These are phyloP conservation scores for Suhomyces vadensis DNA, from an alignment of 805 yeast species.

Conservation along the genomic window DNA sequence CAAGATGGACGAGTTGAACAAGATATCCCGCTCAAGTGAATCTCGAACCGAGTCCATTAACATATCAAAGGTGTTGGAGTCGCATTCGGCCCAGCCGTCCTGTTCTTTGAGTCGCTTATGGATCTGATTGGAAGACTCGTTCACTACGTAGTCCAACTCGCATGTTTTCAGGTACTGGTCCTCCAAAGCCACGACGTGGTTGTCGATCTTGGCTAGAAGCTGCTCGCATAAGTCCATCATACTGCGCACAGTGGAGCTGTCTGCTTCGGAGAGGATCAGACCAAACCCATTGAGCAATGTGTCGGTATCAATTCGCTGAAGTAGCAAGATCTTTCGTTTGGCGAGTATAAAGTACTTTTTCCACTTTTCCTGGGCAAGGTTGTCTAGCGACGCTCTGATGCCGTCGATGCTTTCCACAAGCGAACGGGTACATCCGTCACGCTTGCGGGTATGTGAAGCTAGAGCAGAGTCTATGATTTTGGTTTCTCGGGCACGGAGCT, in stretches of 20 bases:
- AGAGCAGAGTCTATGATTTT: constrained; percentile 41
- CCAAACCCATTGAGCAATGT: constrained; percentile 10
- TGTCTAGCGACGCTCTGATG: constrained; percentile 41
- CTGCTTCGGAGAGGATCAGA: background rate
- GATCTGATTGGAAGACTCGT: constrained; percentile 47
- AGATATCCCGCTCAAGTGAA: constrained; percentile 51
- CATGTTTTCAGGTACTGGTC: constrained; percentile 46
- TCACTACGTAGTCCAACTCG: constrained; percentile 54
- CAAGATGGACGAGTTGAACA: constrained; percentile 55
- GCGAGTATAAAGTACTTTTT: constrained; percentile 45
- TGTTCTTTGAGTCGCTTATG: constrained; percentile 50
- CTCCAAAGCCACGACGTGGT: constrained; percentile 56
- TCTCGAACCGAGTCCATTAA: constrained; percentile 46
- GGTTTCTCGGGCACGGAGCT: constrained; percentile 56
- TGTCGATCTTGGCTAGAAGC: constrained; percentile 34
- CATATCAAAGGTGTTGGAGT: constrained; percentile 43
- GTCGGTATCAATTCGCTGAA: constrained; percentile 44
- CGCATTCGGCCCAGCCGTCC: constrained; percentile 56
- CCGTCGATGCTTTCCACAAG: constrained; percentile 45
- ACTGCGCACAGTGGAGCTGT: background rate
- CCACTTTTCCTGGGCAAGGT: constrained; percentile 47
- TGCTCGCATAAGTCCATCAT: constrained; percentile 27
- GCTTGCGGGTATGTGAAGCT: constrained; percentile 31
- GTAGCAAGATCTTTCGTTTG: constrained; percentile 46
- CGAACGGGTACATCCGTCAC: constrained; percentile 40